A percentile compares a stretch with the other conserved stretches of the same genome.
These are phyloP conservation scores for Xylaria sp. DNA, from an alignment of 2,329 filamentous ascomycete species.

Conservation along the genomic window DNA sequence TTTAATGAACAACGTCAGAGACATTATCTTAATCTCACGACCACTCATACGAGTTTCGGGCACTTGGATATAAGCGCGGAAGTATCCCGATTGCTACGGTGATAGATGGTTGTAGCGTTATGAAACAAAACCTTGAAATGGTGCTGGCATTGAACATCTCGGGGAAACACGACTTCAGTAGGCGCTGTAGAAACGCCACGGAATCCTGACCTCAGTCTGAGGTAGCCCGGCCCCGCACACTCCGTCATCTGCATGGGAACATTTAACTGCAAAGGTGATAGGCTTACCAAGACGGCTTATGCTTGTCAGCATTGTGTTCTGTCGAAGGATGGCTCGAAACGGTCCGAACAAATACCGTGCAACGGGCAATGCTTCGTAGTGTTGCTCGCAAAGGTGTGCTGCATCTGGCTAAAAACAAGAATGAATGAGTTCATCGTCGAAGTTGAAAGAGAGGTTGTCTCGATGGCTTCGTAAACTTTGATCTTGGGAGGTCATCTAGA, in stretches of 20 bases:
- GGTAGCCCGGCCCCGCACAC: constrained; percentile 17
- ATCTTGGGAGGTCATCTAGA: constrained; percentile 2
- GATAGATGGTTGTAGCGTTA: constrained; percentile 16
- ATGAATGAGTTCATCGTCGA: neutral
- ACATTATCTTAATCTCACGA: constrained; percentile 1
- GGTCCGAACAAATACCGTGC: neutral
- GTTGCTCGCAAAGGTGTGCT: neutral
- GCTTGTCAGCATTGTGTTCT: constrained; percentile 8
- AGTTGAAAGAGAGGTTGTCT: constrained; percentile 1
- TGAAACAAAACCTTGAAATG: constrained; percentile 1
- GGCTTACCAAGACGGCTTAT: constrained; percentile 17
- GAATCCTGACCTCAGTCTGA: constrained; percentile 8
- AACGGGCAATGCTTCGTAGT: neutral
- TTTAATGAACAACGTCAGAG: neutral
- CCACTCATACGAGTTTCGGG: constrained; percentile 8
- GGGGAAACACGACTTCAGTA: constrained; percentile 7
- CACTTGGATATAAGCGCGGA: neutral
- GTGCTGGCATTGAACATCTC: neutral
- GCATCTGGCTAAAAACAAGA: neutral
- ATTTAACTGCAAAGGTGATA: constrained; percentile 34
- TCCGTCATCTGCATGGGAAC: constrained; percentile 21
- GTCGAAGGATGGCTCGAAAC: constrained; percentile 4
- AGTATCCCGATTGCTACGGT: constrained; percentile 5
- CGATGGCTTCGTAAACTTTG: neutral
- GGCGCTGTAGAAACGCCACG: constrained; percentile 8